Evolutionary conservation across 2,329 filamentous ascomycete genomes (phyloP), one percentile per base, ranked within the genome.

Genomic region (Ophiostoma quercus): DNA sequence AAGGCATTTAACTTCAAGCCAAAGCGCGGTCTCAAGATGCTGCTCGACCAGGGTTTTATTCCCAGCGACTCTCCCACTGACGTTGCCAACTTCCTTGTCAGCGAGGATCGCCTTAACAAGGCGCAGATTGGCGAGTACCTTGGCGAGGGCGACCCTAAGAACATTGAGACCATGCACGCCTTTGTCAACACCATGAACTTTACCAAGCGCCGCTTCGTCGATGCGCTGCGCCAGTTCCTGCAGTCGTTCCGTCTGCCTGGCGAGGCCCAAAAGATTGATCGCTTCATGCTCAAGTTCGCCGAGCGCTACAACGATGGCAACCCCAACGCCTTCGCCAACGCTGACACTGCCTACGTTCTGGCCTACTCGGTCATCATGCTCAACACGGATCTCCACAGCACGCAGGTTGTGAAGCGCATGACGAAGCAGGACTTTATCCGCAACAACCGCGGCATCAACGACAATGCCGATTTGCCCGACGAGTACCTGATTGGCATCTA

Each of bases 231-330:
- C 51, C 89, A 92, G 71, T 99, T 99, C 76, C 82, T 99, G 14
- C 95, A 99, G 78, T 91, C 92, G 37, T 99, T 99, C 83, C 90
- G 95, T 73, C 83, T 99, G 16, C 95, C 95, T 0, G 95, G 95
- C 72, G 95, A 99, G 79, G 94, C 94, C 0, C 95, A 99, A 78
- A 99, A 99, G 82, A 99, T 99, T 74, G 95, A 99, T 87, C 92
- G 95, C 66, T 96, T 98, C 80, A 98, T 99, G 95, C 83, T 99
- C 74, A 99, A 99, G 79, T 99, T 98, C 80, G 95, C 95, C 11
- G 94, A 98, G 79, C 89, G 94, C 71, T 99, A 99, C 78, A 91
- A 96, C 68, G 90, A 90, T 71, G 94, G 94, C 39, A 99, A 99
- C 75, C 95, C 95, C 0, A 97, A 97, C 76, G 94, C 95, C 0